Percentiles rank a stretch among this genome's conserved stretches.
Conservation (phyloP, 208 protist species). For the Trypanosoma theileri region DNA sequence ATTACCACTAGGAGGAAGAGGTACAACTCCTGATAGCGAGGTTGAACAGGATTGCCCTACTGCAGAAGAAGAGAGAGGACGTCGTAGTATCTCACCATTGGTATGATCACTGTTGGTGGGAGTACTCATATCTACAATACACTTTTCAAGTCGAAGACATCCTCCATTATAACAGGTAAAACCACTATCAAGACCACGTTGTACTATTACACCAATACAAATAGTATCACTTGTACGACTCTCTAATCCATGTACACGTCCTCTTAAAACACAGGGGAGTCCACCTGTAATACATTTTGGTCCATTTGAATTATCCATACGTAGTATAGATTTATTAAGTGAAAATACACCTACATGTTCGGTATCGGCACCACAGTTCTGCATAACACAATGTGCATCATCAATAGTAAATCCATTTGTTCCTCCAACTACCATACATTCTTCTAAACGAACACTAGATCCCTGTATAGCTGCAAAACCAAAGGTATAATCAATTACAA, state of each 20-base stretch:
- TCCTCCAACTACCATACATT: constrained; percentile 54
- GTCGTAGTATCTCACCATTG: neutral
- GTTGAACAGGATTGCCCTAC: constrained; percentile 23
- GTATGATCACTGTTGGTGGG: constrained; percentile 4
- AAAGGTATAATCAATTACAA: constrained; percentile 54
- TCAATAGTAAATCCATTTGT: constrained; percentile 78
- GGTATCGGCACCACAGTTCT: constrained; percentile 58
- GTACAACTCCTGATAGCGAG: neutral
- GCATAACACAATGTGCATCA: constrained; percentile 37
- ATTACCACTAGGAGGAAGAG: too few species aligned
- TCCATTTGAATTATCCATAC: constrained; percentile 39
- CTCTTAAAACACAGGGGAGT: constrained; percentile 44
- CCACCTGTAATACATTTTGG: constrained; percentile 41
- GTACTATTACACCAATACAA: constrained; percentile 49
- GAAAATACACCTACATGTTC: constrained; percentile 59
- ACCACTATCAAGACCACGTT: constrained; percentile 49
- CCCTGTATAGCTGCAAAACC: constrained; percentile 59
- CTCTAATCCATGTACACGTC: constrained; percentile 63
- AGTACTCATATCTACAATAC: constrained; percentile 45
- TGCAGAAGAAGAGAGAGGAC: neutral
- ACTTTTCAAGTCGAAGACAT: constrained; percentile 33
- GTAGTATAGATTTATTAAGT: constrained; percentile 53
- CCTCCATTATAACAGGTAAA: constrained; percentile 65
- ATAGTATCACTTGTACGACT: constrained; percentile 42
- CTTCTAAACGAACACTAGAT: constrained; percentile 30